These are phyloP conservation scores for Rosa multiflora DNA, from an alignment of 306 rosid species.

Conservation along the genomic window DNA sequence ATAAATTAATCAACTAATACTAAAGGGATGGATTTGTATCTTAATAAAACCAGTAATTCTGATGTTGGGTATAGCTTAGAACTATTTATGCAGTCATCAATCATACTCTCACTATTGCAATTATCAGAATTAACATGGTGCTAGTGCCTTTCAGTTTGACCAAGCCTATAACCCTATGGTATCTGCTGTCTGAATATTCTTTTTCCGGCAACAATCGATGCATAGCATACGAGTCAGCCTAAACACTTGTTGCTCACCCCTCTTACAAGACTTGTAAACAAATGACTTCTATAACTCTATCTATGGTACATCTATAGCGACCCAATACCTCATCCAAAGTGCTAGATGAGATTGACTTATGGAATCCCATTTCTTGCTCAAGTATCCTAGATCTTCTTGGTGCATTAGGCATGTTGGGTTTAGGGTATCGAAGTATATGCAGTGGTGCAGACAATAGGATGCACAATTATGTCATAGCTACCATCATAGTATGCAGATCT, in stretches of 20 bases:
- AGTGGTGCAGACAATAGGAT: not conserved
- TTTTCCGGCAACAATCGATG: not conserved
- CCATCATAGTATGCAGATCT: not conserved
- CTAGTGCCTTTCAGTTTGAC: too few species aligned
- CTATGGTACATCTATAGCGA: not conserved
- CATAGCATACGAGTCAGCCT: not conserved
- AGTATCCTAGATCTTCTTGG: not conserved
- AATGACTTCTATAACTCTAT: not conserved
- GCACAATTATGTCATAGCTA: not conserved
- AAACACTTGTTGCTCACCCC: not conserved
- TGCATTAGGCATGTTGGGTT: not conserved
- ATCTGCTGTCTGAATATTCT: not conserved
- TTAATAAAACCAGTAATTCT: too few species aligned
- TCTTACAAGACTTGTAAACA: not conserved
- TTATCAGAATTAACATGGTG: not conserved
- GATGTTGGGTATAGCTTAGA: too few species aligned
- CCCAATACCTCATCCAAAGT: not conserved
- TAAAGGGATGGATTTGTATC: too few species aligned
- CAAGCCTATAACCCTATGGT: not conserved
- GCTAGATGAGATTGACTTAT: not conserved
- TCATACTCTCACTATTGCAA: not conserved
- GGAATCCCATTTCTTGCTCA: not conserved
- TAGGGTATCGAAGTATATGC: not conserved
- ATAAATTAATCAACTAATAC: too few species aligned
- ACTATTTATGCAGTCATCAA: not conserved